Percentiles rank a stretch among this genome's conserved stretches.
phyloP scores from a whole-genome alignment of 768 basidiomycete genomes.

The Hygrophorus russula region DNA sequence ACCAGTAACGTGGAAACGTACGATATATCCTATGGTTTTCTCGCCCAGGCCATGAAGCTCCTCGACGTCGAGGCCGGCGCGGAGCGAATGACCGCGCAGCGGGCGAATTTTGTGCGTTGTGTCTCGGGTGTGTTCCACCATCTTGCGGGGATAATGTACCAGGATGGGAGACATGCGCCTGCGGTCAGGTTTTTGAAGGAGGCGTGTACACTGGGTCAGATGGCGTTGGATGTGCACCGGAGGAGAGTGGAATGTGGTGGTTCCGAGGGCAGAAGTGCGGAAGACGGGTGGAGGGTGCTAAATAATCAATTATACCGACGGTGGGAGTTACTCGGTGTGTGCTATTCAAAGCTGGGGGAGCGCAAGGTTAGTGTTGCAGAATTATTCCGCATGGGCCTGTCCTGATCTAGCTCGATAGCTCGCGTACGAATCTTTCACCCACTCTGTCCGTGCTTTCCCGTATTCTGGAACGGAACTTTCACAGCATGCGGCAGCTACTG shows the following conservation, averaged over 20 bases:
- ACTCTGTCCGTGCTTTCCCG: conserved; percentile 44
- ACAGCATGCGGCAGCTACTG: conserved; percentile 17
- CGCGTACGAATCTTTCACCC: conserved; percentile 45
- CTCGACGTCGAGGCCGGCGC: conserved; percentile 8
- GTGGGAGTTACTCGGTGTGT: conserved; percentile 76
- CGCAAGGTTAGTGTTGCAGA: conserved; percentile 40
- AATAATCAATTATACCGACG: conserved; percentile 57
- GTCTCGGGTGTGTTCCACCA: conserved; percentile 65
- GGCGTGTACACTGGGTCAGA: conserved; percentile 43
- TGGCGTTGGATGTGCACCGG: conserved; percentile 27
- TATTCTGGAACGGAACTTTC: conserved; percentile 31
- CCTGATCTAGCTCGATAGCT: conserved; percentile 26
- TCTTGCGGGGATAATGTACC: conserved; percentile 59
- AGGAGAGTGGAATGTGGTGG: not conserved
- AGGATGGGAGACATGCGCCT: conserved; percentile 45
- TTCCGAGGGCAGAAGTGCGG: conserved; percentile 16
- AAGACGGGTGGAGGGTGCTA: conserved; percentile 45
- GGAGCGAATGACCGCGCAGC: conserved; percentile 5
- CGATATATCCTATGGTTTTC: conserved; percentile 31
- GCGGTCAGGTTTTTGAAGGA: conserved; percentile 58
- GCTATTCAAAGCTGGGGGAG: conserved; percentile 69
- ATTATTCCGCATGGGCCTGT: not conserved
- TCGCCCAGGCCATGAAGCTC: conserved; percentile 30
- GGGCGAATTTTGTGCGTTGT: conserved; percentile 53
- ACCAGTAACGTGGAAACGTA: conserved; percentile 34